Evolutionary conservation across 768 basidiomycete genomes (phyloP), one percentile per base, ranked within the genome.

Genomic region (Suillus bovinus): DNA sequence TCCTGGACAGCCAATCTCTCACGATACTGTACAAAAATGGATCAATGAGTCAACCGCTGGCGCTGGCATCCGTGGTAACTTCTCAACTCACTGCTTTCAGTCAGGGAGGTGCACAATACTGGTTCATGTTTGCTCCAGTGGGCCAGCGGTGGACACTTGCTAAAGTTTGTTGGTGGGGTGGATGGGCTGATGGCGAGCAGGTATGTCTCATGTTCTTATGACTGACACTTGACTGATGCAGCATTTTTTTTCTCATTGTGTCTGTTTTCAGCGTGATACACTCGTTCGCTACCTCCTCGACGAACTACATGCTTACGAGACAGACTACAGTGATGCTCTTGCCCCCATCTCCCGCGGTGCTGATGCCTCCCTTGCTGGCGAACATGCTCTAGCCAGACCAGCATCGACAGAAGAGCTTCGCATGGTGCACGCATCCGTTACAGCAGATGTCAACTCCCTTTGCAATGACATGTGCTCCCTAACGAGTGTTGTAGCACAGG

Each of bases 131-230:
- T 20, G 13, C 47, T 27, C 47, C 74, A 0, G 17, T 71, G 7
- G 72, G 72, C 0, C 59, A 74, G 41, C 63, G 71, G 1, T 81
- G 80, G 80, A 70, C 72, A 0, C 66, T 80, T 22, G 64, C 58
- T 7, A 64, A 50, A 3, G 70, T 79, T 4, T 66, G 67, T 5
- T 80, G 77, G 77, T 80, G 77, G 78, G 31, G 77, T 17, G 77
- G 77, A 29, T 79, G 79, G 77, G 77, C 76, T n/a, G 64, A 63
- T n/a, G 72, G 73, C 1, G 77, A 80, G 60, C 70, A 75, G 59
- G 76, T 78, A 73, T 66, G 41, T 39, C 20, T 16, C 20, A 24
- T 29, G 22, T 34, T 50, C 50, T 53, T 16, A 33, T 24, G 22
- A 7, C 55, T 33, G 33, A 50, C 27, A n/a, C n/a, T 58, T 16